These are phyloP conservation scores for Rhinocladiella mackenziei DNA, from an alignment of 2,329 filamentous ascomycete species.

Conservation along the genomic window DNA sequence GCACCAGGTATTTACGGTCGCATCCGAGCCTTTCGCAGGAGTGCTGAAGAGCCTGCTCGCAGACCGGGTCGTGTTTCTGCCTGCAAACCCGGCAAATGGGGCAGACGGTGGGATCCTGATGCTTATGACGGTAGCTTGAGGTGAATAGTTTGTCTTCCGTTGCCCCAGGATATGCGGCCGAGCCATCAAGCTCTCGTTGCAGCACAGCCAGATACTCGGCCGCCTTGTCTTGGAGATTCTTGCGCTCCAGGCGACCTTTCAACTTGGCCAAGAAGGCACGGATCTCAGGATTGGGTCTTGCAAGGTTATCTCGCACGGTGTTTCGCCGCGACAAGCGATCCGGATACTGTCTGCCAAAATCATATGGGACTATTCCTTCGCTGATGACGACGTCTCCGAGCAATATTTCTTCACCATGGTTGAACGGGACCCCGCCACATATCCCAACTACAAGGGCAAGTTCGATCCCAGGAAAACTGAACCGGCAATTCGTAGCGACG, in stretches of 20 bases:
- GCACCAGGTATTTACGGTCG: background rate
- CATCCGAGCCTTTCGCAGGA: constrained; percentile 1
- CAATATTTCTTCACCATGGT: constrained; percentile 23
- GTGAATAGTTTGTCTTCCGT: background rate
- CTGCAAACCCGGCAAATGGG: background rate
- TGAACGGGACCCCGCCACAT: constrained; percentile 2
- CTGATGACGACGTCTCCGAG: constrained; percentile 36
- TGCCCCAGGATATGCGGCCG: background rate
- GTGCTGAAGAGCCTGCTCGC: background rate
- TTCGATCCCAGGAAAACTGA: constrained; percentile 2
- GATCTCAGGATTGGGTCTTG: constrained; percentile 27
- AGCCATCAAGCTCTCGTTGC: background rate
- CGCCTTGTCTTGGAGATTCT: constrained; percentile 1
- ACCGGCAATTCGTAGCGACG: constrained; percentile 2
- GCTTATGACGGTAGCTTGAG: constrained; percentile 1
- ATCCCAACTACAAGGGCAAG: constrained; percentile 7
- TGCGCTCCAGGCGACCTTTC: constrained; percentile 4
- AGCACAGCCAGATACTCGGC: background rate
- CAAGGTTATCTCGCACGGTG: constrained; percentile 23
- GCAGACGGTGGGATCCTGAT: background rate
- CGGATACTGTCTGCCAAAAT: constrained; percentile 31
- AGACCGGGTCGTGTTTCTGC: background rate
- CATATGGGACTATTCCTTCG: constrained; percentile 29
- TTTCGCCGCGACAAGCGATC: constrained; percentile 27
- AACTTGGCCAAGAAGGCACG: constrained; percentile 25